Evolutionary conservation across 2,329 filamentous ascomycete species (phyloP).

Genomic region (Aspergillus pseudotamarii): DNA sequence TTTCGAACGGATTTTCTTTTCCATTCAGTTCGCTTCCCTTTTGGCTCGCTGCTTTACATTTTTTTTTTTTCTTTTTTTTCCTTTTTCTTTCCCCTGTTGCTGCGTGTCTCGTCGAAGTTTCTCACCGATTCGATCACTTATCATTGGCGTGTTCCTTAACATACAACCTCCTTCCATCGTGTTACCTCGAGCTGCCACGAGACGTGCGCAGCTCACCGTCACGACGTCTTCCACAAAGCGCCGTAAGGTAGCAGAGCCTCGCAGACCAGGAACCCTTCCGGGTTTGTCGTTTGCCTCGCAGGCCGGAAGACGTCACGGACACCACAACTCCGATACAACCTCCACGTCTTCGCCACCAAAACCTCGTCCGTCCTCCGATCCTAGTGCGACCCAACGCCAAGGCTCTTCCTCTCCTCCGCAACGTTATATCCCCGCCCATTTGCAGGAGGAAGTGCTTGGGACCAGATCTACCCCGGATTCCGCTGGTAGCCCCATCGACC

Average conservation of each 20-base stretch:
- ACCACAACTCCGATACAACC: slow-evolving; percentile 25
- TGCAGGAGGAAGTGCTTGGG: slow-evolving; percentile 55
- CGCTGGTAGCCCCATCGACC: slow-evolving; percentile 36
- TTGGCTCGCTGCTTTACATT: slow-evolving; percentile 7
- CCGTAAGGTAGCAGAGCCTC: slow-evolving; percentile 50
- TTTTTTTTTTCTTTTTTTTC: slow-evolving; percentile 4
- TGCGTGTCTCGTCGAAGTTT: slow-evolving; percentile 5
- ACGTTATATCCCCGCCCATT: slow-evolving; percentile 58
- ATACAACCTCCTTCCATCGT: slow-evolving; percentile 13
- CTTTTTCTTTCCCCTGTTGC: slow-evolving; percentile 4
- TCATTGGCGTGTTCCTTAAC: slow-evolving; percentile 5
- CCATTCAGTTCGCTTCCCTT: slow-evolving; percentile 8
- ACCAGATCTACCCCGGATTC: slow-evolving; percentile 35
- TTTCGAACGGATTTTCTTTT: slow-evolving; percentile 9
- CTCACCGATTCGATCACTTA: slow-evolving; percentile 1
- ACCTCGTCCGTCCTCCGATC: slow-evolving; percentile 25
- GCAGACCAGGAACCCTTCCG: slow-evolving; percentile 39
- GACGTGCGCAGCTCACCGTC: slow-evolving; percentile 50
- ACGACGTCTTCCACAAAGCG: slow-evolving; percentile 55
- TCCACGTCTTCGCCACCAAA: slow-evolving; percentile 25
- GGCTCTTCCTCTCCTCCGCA: slow-evolving; percentile 37
- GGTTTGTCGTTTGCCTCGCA: slow-evolving; percentile 34
- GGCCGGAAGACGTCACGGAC: slow-evolving; percentile 41
- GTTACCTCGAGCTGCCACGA: slow-evolving; percentile 46
- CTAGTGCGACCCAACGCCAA: slow-evolving; percentile 28